phyloP scores from a whole-genome alignment of 495 filamentous ascomycete genomes.

The Penicillium ochrochloron region DNA sequence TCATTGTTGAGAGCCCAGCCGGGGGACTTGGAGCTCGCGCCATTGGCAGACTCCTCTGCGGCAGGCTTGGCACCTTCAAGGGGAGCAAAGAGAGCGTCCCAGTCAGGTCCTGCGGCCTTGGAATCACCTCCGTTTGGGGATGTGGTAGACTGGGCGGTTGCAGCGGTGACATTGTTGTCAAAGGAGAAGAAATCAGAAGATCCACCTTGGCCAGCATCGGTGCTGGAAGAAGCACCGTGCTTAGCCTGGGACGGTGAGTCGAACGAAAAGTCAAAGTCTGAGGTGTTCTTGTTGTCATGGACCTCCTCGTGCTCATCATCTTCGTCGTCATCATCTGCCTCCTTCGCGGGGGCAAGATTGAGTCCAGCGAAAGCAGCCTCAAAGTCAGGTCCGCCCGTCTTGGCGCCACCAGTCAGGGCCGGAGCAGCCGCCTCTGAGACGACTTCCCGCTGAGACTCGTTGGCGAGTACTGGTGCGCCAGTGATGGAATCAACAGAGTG shows the following conservation, averaged over 20 bases:
- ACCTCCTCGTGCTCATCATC: conserved; percentile 67
- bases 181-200: conserved; percentile 51
- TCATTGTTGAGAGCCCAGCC: conserved; percentile 73
- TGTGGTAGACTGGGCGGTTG: conserved; percentile 30
- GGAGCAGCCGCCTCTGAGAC: conserved; percentile 20
- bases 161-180: conserved; percentile 56
- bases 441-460: conserved; percentile 37
- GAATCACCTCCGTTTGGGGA: conserved; percentile 35
- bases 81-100: conserved; percentile 92
- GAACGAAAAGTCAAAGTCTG: conserved; percentile 75
- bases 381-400: conserved; percentile 63
- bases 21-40: conserved; percentile 47
- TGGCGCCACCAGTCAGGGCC: conserved; percentile 31
- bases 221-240: conserved; percentile 27
- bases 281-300: conserved; percentile 46
- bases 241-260: conserved; percentile 51
- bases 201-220: conserved; percentile 24
- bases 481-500: conserved; percentile 48
- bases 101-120: conserved; percentile 66
- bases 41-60: conserved; percentile 31
- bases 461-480: conserved; percentile 48
- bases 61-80: conserved; percentile 62
- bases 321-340: conserved; percentile 71
- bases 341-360: conserved; percentile 57
- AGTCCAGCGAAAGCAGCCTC: conserved; percentile 91